Percentiles rank a stretch among this genome's conserved stretches.
phyloP scores from a whole-genome alignment of 208 protist genomes.

The Trypanosoma vivax region DNA sequence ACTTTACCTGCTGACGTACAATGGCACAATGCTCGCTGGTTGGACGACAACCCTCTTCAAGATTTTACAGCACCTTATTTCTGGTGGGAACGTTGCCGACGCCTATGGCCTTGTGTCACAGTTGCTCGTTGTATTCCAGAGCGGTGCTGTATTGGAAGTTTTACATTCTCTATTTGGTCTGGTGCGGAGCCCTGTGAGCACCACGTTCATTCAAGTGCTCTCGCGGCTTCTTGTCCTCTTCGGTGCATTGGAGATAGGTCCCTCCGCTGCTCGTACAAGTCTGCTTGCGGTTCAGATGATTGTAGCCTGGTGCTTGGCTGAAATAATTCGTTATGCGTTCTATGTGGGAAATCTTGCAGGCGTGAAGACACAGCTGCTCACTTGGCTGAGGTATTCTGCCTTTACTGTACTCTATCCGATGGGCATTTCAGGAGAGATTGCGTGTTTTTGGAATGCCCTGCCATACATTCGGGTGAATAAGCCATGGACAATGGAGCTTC shows the following conservation, averaged over 20 bases:
- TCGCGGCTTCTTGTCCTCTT: constrained; percentile 83
- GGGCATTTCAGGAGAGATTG: constrained; percentile 85
- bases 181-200: constrained; percentile 67
- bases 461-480: constrained; percentile 58
- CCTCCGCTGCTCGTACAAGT: constrained; percentile 32
- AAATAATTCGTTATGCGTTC: constrained; percentile 88
- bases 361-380: constrained; percentile 30
- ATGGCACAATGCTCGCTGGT: constrained; percentile 61
- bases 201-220: constrained; percentile 83
- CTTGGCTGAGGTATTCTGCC: constrained; percentile 86
- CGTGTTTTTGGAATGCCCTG: constrained; percentile 67
- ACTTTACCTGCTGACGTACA: constrained; percentile 73
- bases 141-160: constrained; percentile 76
- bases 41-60: constrained; percentile 62
- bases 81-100: constrained; percentile 25
- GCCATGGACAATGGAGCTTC: constrained; percentile 61
- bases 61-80: constrained; percentile 28
- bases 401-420: constrained; percentile 89
- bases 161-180: constrained; percentile 69
- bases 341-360: constrained; percentile 64
- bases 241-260: constrained; percentile 63
- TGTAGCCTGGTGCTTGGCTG: constrained; percentile 74
- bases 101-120: constrained; percentile 60
- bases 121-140: constrained; percentile 76
- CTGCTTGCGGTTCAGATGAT: constrained; percentile 69